These are phyloP conservation scores for Mortierella sp. DNA, from an alignment of 371 early-diverging fungal species.

Conservation along the genomic window DNA sequence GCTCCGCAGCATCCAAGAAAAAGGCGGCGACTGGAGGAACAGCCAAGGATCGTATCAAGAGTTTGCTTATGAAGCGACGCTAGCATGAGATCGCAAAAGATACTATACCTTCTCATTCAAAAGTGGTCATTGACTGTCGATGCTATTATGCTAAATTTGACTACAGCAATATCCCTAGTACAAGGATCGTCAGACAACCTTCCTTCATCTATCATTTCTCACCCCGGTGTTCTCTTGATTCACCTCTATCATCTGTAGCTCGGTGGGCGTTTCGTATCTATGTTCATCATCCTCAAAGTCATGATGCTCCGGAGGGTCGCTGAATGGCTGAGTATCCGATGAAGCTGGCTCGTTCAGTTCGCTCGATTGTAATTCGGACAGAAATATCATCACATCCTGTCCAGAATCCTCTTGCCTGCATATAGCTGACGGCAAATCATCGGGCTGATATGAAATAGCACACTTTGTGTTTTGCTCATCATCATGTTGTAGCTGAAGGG, in stretches of 20 bases:
- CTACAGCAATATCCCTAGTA: too few relatives aligned
- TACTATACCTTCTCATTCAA: too few relatives aligned
- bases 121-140: too few relatives aligned
- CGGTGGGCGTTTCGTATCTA: too few relatives aligned
- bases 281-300: not conserved
- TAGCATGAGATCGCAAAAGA: too few relatives aligned
- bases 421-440: conserved; percentile 9
- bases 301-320: conserved; percentile 1
- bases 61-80: conserved; percentile 40
- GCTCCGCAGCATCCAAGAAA: conserved; percentile 14
- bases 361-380: not conserved
- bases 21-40: conserved; percentile 17
- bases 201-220: too few relatives aligned
- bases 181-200: too few relatives aligned
- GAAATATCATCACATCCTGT: conserved; percentile 3
- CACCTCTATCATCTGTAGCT: too few relatives aligned
- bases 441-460: not conserved
- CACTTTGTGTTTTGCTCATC: not conserved
- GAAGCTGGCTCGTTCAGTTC: not conserved
- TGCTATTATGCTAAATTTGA: too few relatives aligned
- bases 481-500: not conserved
- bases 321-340: conserved; percentile 4
- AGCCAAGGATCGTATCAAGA: conserved; percentile 46
- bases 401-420: not conserved
- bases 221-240: too few relatives aligned